Evolutionary conservation across 345 rosid genomes (phyloP).

Genomic region (Conringia planisiliqua): DNA sequence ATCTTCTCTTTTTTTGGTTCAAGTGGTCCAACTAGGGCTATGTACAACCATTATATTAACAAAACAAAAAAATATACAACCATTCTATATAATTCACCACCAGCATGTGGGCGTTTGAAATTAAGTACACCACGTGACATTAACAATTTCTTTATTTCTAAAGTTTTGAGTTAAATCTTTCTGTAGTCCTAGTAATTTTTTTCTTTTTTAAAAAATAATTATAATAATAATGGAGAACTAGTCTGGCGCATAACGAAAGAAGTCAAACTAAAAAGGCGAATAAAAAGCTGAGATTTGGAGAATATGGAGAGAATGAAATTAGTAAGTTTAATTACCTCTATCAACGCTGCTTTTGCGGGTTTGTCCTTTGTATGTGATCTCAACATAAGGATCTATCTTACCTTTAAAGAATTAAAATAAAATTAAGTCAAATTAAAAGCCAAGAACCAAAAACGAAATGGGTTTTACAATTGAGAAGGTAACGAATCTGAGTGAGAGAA

Average conservation of each 20-base stretch:
- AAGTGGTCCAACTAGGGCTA: no score
- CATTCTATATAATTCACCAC: neutral
- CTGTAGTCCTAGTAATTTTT: neutral
- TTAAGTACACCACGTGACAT: neutral
- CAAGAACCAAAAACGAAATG: neutral
- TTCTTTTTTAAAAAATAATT: neutral
- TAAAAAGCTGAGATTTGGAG: neutral
- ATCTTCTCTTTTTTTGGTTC: no score
- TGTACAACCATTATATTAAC: no score
- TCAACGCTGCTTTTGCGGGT: slow-evolving; percentile 65
- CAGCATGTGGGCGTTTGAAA: neutral
- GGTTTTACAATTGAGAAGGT: neutral
- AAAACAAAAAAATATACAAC: no score
- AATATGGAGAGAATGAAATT: slow-evolving; percentile 1
- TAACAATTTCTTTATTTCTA: neutral
- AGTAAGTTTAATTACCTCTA: slow-evolving; percentile 40
- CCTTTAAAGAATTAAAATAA: slow-evolving; percentile 32
- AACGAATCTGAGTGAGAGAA: neutral
- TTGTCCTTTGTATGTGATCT: slow-evolving; percentile 66
- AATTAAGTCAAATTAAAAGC: neutral
- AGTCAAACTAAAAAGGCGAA: neutral
- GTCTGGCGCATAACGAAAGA: neutral
- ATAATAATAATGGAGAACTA: neutral
- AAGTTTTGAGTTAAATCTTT: neutral
- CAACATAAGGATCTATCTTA: slow-evolving; percentile 69